phyloP scores from a whole-genome alignment of 257 asterid genomes.

The Solanum sitiens region DNA sequence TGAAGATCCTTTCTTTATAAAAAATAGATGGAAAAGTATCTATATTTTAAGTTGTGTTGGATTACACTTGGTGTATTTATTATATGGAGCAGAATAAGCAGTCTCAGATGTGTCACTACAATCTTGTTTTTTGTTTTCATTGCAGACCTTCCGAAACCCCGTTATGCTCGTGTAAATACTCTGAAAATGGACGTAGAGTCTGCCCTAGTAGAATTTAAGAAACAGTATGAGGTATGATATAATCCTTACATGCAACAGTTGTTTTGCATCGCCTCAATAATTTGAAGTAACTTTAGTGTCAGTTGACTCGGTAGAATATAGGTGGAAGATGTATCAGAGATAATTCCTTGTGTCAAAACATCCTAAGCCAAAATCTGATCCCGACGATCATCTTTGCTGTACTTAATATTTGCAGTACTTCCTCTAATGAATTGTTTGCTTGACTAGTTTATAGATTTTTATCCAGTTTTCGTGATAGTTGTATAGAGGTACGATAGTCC shows the following conservation, averaged over 20 bases:
- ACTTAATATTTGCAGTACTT: background rate
- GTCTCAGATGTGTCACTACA: background rate
- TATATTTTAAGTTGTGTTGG: background rate
- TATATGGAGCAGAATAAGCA: background rate
- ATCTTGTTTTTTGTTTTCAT: background rate
- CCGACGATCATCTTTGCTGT: background rate
- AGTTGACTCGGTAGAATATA: background rate
- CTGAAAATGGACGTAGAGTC: slow-evolving; percentile 54
- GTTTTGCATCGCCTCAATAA: background rate
- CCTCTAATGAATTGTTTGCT: background rate
- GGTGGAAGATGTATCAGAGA: background rate
- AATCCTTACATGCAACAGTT: background rate
- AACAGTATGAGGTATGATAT: slow-evolving; percentile 44
- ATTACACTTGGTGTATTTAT: background rate
- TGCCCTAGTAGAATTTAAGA: slow-evolving; percentile 45
- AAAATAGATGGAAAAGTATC: background rate
- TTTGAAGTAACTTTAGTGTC: background rate
- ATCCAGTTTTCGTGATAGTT: background rate
- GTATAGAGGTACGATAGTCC: background rate
- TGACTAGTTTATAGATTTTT: background rate
- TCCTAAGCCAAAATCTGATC: background rate
- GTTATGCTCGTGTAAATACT: slow-evolving; percentile 90
- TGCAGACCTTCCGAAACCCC: slow-evolving; percentile 70
- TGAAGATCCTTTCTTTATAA: background rate
- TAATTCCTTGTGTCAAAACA: background rate